Evolutionary conservation across 108 stramenopile genomes (phyloP).

Genomic region (Mediolabrus comicus): DNA sequence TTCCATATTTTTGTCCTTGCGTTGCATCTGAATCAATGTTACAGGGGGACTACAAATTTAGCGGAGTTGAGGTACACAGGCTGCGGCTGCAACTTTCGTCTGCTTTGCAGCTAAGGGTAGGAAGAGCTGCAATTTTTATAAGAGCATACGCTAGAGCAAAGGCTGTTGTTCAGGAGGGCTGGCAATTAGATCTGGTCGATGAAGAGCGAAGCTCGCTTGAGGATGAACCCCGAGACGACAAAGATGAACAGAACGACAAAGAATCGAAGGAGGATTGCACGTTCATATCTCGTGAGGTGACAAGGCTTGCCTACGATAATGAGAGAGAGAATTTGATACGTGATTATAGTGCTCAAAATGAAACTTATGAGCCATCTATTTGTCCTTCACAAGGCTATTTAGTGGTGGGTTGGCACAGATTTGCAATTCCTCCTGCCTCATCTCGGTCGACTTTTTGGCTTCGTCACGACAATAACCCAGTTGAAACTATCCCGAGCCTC

Average conservation of each 20-base stretch:
- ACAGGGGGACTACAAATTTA: slow-evolving; percentile 35
- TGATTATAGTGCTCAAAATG: slow-evolving; percentile 57
- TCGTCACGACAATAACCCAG: slow-evolving; percentile 49
- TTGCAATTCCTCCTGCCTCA: slow-evolving; percentile 20
- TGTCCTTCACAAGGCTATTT: slow-evolving; percentile 61
- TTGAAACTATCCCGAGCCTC: slow-evolving; percentile 58
- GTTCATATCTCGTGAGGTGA: background rate
- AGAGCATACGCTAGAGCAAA: slow-evolving; percentile 52
- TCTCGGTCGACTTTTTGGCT: too few species aligned
- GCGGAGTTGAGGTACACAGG: slow-evolving; percentile 33
- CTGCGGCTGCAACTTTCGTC: slow-evolving; percentile 54
- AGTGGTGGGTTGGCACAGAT: slow-evolving; percentile 57
- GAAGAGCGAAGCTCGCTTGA: slow-evolving; percentile 5
- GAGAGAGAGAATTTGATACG: slow-evolving; percentile 56
- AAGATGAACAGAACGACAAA: background rate
- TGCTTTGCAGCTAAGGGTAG: slow-evolving; percentile 56
- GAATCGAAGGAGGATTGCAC: background rate
- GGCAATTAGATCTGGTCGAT: slow-evolving; percentile 37
- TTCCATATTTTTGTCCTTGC: slow-evolving; percentile 17
- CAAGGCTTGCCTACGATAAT: slow-evolving; percentile 66
- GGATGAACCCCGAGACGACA: background rate
- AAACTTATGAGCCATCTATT: slow-evolving; percentile 70
- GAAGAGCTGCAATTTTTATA: slow-evolving; percentile 59
- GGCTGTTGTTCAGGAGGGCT: slow-evolving; percentile 58
- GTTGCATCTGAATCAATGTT: slow-evolving; percentile 13